Evolutionary conservation across 2,329 filamentous ascomycete genomes (phyloP).

Genomic region (Diaporthe capsici): DNA sequence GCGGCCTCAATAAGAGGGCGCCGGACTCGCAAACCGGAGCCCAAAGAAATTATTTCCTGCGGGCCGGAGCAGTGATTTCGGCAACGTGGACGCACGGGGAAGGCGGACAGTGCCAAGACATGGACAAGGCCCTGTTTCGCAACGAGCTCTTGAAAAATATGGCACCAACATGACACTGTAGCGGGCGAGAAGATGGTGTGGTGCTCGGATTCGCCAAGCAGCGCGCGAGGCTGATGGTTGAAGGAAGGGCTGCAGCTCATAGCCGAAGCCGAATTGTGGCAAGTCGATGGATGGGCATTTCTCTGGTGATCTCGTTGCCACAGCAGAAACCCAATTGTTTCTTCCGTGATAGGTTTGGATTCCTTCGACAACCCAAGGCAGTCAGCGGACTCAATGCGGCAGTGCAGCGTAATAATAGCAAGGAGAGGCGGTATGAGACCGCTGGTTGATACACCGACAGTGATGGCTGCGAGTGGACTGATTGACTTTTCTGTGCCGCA

Average conservation of each 20-base stretch:
- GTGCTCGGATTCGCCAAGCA: constrained; percentile 21
- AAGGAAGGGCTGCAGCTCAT: constrained; percentile 12
- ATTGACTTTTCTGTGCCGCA: constrained; percentile 19
- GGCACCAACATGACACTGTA: constrained; percentile 17
- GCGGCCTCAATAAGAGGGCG: constrained; percentile 3
- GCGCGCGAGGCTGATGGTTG: constrained; percentile 25
- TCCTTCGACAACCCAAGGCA: neutral
- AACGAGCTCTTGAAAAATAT: constrained; percentile 2
- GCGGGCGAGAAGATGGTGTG: neutral
- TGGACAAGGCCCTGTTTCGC: constrained; percentile 33
- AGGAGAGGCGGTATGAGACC: constrained; percentile 35
- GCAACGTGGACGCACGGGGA: constrained; percentile 14
- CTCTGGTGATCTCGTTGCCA: neutral
- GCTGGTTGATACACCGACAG: constrained; percentile 26
- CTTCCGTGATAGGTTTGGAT: neutral
- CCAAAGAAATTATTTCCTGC: constrained; percentile 34
- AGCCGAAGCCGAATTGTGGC: constrained; percentile 2
- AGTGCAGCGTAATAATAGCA: constrained; percentile 32
- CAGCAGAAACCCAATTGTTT: neutral
- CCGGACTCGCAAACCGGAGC: constrained; percentile 33
- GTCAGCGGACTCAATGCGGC: constrained; percentile 27
- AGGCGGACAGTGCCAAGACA: constrained; percentile 37
- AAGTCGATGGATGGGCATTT: neutral
- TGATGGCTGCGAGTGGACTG: constrained; percentile 18
- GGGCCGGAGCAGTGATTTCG: constrained; percentile 31